A percentile compares a stretch with the other conserved stretches of the same genome.
Evolutionary conservation across 768 basidiomycete species (phyloP).

Genomic region (Trametes sanguinea): DNA sequence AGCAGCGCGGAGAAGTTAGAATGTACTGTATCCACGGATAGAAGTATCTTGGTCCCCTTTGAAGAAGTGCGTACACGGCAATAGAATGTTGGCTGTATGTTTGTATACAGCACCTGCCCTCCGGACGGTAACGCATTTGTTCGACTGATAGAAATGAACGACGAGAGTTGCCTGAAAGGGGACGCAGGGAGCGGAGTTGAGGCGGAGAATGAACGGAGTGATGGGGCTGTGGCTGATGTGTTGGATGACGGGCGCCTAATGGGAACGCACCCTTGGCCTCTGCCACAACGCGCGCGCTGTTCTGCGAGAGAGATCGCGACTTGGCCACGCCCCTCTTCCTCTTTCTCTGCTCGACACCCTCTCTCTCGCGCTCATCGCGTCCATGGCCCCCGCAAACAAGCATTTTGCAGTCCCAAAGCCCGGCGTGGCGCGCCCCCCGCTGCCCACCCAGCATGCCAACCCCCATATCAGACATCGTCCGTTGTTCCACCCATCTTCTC

Average conservation of each 20-base stretch:
- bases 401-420: constrained; percentile 21
- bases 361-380: constrained; percentile 10
- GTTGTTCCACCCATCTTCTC: constrained; percentile 18
- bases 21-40: neutral
- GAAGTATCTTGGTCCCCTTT: neutral
- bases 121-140: no score
- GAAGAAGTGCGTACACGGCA: no score
- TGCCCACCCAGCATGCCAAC: constrained; percentile 26
- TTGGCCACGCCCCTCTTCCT: constrained; percentile 16
- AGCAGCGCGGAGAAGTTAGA: neutral
- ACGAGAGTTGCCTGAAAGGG: neutral
- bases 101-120: neutral
- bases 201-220: constrained; percentile 23
- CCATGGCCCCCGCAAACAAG: constrained; percentile 22
- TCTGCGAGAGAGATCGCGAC: constrained; percentile 21
- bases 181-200: neutral
- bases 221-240: constrained; percentile 2
- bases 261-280: neutral
- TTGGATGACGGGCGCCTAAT: constrained; percentile 4
- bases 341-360: neutral
- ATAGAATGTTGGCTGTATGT: neutral
- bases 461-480: constrained; percentile 32
- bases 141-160: neutral
- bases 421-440: constrained; percentile 22
- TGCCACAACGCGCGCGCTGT: constrained; percentile 24